phyloP scores from a whole-genome alignment of 345 rosid genomes.

The Anacardium occidentale region DNA sequence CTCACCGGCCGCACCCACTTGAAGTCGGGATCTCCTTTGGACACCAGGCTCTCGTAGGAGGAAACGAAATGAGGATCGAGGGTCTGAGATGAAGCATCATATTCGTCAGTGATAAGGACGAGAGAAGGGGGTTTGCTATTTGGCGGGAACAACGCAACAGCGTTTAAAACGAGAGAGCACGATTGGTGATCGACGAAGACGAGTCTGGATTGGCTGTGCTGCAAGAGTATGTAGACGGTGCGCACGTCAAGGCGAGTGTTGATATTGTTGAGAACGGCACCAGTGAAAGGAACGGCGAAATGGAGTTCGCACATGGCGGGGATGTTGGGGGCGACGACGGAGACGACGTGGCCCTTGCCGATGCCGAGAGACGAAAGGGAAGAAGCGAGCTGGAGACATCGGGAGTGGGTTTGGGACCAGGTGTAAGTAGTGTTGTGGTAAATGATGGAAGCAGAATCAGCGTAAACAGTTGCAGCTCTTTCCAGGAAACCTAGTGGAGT shows the following conservation, averaged over 20 bases:
- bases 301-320: conserved; percentile 6
- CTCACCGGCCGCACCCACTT: not conserved
- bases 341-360: not conserved
- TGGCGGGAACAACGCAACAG: not conserved
- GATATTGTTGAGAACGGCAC: not conserved
- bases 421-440: not conserved
- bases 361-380: not conserved
- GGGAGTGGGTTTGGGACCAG: not conserved
- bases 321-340: not conserved
- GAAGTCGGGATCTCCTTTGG: not conserved
- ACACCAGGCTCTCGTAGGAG: not conserved
- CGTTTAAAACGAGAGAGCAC: not conserved
- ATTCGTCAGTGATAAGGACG: not conserved
- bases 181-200: not conserved
- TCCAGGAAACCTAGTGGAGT: not conserved
- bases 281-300: not conserved
- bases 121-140: not conserved
- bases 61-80: not conserved
- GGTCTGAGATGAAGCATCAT: not conserved
- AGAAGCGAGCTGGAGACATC: conserved; percentile 3
- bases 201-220: not conserved
- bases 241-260: conserved; percentile 4
- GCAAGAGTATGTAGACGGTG: not conserved
- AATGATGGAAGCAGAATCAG: not conserved
- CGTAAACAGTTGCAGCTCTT: conserved; percentile 7